Evolutionary conservation across 129 eudicot species (phyloP), one percentile per base, ranked within the genome.

Genomic region (Flaveria linearis): DNA sequence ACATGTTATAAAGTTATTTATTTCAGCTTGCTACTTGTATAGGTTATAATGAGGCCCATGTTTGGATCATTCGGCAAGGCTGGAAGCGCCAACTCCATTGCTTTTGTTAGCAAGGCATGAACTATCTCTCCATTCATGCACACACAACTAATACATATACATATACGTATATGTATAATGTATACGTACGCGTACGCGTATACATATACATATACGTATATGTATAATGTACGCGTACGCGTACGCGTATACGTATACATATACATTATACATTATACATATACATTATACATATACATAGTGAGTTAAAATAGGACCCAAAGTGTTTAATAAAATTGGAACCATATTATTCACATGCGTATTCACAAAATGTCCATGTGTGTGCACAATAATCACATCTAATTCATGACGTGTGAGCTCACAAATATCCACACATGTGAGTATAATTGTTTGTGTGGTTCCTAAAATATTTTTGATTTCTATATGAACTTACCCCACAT

Each of bases 1-100:
- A 26, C 13, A 55, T 53, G 2, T 18, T 73, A 13, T 52, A 1
- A 28, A 39, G 28, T 30, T 76, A 23, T 10, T 78, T 17, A 66
- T 71, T 25, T 58, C 74, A 63, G 58, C 68, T 66, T 79, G 67
- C 47, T 52, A 75, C 61, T 78, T 78, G 57, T 76, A 43, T 84
- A 94, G 96, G 97, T 91, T 77, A 86, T 80, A 20, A 94, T 94
- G 99, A 89, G 99, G 79, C 99, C 99, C 66, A 91, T 89, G 99
- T 94, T 94, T 80, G 99, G 99, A 79, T 94, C 94, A 73, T 84
- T 89, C 63, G 96, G 97, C 71, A 91, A 85, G 82, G 96, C 96
- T 75, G 99, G 83, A 82, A 86, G 96, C 68, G 26, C 85, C 55
- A 91, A 91, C 83, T 94, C 99, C 70, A 82, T 94, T 49, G 97